Evolutionary conservation across 805 yeast genomes (phyloP), one percentile per base, ranked within the genome.

Genomic region (Kodamaea laetipori): DNA sequence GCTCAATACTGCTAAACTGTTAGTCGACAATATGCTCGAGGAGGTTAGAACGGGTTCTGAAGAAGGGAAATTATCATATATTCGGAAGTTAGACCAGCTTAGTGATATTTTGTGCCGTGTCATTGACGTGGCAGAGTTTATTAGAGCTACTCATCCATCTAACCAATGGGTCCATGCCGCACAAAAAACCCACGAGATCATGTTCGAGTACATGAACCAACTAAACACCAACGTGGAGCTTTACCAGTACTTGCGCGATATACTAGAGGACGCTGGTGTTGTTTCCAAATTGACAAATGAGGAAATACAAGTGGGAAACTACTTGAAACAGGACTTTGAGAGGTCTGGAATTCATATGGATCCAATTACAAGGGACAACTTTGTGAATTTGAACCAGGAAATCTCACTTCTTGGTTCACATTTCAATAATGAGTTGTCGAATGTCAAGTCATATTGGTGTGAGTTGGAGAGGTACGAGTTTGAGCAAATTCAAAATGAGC

Each of bases 171-270:
- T 85, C 8, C 73, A 73, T 30, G 90, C 90, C 1, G 96, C 99
- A 1, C 96, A 92, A 57, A 74, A 77, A 34, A 85, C 94, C 27
- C 97, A 92, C 58, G 95, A 88, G 53, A 72, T 80, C 50, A 80
- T 92, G 86, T 92, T 84, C 63, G 95, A 90, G 57, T 90, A 84
- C 63, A 94, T 94, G 99, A 94, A 90, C 63, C 77, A 84, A 41
- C 70, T 94, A 35, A 94, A 94, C 62, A 90, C 98, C 2, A 84
- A 88, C 43, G 85, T 81, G 11, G 83, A 77, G 27, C 70, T 94
- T 21, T 88, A 82, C 56, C 63, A 68, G 37, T 79, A 77, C 35
- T 71, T 94, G 31, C 74, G 76, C 16, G 56, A 62, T n/a, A 82
- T 84, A 0, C 63, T 90, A 43, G 61, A 68, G 1, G 71, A 66